Base-by-base conservation (phyloP, 495 filamentous ascomycete genomes). In the Penicillium psychrofluorescens region DNA sequence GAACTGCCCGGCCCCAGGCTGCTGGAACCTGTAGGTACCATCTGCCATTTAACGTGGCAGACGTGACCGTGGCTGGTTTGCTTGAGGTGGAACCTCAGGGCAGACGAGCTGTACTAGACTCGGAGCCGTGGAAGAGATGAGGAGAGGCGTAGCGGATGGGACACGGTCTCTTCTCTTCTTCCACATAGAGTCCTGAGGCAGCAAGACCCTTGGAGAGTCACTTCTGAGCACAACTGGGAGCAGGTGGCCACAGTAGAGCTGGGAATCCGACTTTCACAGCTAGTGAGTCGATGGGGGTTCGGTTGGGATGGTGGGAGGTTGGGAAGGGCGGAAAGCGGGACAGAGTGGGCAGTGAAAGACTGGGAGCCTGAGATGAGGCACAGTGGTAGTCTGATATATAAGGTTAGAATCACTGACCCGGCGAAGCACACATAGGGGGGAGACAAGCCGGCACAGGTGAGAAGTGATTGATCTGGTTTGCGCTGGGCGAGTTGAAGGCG, bases 11-110 rank as follows among this genome's bases (percentile, higher is more conserved):
- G 77, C 72, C 67, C 77, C 78, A 73, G 80, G 67, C 75, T 83
- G 78, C 69, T 80, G 78, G 76, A 81, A 85, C 67, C 81, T 80
- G 74, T 84, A 80, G 62, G 73, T 74, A 82, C 80, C 85, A 86
- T 90, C 85, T 79, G 85, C 85, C 85, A 89, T 89, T 77, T 80
- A 84, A 74, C 63, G 66, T 61, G 65, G 64, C 66, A 64, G 63
- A 70, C 54, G 64, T 66, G 57, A 66, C 62, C 63, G 57, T 56
- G 55, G 50, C 48, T 61, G 58, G 47, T 58, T 56, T 55, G 48
- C 49, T 51, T 64, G 57, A 41, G 38, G 49, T 40, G 44, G 45
- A 35, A 54, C 55, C 42, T 50, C 48, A 49, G 52, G 50, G 56
- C 45, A 44, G 51, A 52, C 29, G 47, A 43, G 49, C 28, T 46